Conservation (phyloP, 345 rosid genomes). For the Gossypium anomalum region DNA sequence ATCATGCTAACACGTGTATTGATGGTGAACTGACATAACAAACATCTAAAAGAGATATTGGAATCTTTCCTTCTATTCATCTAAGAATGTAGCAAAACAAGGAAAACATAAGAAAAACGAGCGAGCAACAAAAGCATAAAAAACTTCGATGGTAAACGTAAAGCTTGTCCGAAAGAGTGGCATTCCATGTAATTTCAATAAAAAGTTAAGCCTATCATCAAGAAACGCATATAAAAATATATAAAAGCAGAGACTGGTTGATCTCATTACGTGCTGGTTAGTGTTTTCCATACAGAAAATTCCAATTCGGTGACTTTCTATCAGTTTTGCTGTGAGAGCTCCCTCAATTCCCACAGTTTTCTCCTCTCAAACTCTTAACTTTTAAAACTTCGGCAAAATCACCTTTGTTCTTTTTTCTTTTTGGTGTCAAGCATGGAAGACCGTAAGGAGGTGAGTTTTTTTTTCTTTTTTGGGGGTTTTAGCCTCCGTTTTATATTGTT, state of each 20-base stretch:
- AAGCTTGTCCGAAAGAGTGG: slow-evolving; percentile 19
- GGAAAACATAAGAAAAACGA: no score
- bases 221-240: neutral
- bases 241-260: neutral
- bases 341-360: neutral
- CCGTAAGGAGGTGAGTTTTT: slow-evolving; percentile 46
- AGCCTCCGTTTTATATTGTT: no score
- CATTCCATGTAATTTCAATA: neutral
- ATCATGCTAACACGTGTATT: no score
- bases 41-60: no score
- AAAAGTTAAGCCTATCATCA: neutral
- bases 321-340: slow-evolving; percentile 7
- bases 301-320: slow-evolving; percentile 8
- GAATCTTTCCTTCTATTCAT: no score
- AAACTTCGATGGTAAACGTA: no score
- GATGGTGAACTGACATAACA: no score
- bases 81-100: no score
- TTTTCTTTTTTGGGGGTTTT: no score
- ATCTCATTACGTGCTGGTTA: neutral
- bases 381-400: neutral
- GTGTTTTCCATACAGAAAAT: neutral
- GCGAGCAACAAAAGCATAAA: no score
- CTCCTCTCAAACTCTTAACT: neutral
- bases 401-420: neutral
- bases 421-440: slow-evolving; percentile 45